Conservation (phyloP, 495 filamentous ascomycete genomes). For the Thermochaetoides thermophila region DNA sequence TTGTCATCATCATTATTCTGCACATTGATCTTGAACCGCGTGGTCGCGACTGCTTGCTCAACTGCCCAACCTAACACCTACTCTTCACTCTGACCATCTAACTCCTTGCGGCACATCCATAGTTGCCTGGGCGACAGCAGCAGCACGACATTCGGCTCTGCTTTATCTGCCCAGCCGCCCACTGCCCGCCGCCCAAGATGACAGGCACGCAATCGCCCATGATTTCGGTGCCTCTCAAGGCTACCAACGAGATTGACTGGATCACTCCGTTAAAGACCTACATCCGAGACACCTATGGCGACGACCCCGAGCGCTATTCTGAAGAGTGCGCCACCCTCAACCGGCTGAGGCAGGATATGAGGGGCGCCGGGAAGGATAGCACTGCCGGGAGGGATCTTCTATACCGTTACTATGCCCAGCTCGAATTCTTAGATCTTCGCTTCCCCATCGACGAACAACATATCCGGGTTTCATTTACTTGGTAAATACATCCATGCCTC, state of each 20-base stretch:
- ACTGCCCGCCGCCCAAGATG: constrained; percentile 26
- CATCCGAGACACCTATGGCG: constrained; percentile 84
- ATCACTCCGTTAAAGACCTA: constrained; percentile 82
- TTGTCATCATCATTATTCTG: too few relatives aligned
- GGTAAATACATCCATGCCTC: constrained; percentile 43
- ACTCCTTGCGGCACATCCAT: not conserved
- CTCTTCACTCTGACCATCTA: too few relatives aligned
- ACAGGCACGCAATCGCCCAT: constrained; percentile 78
- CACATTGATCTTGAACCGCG: too few relatives aligned
- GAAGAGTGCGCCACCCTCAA: constrained; percentile 94
- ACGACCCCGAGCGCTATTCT: constrained; percentile 86
- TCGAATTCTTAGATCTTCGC: constrained; percentile 83
- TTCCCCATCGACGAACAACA: constrained; percentile 98
- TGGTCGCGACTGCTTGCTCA: too few relatives aligned
- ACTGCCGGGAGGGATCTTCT: constrained; percentile 83
- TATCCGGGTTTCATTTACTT: constrained; percentile 97
- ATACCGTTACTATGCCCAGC: constrained; percentile 94
- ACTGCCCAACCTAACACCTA: too few relatives aligned
- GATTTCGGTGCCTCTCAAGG: constrained; percentile 88
- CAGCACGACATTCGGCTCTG: not conserved
- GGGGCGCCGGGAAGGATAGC: constrained; percentile 93
- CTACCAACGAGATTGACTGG: constrained; percentile 99
- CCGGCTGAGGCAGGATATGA: constrained; percentile 96
- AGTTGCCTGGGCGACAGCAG: not conserved
- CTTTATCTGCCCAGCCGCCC: constrained; percentile 2